Base-by-base conservation (phyloP, 176 grass and related monocot genomes). In the Lolium multiflorum region DNA sequence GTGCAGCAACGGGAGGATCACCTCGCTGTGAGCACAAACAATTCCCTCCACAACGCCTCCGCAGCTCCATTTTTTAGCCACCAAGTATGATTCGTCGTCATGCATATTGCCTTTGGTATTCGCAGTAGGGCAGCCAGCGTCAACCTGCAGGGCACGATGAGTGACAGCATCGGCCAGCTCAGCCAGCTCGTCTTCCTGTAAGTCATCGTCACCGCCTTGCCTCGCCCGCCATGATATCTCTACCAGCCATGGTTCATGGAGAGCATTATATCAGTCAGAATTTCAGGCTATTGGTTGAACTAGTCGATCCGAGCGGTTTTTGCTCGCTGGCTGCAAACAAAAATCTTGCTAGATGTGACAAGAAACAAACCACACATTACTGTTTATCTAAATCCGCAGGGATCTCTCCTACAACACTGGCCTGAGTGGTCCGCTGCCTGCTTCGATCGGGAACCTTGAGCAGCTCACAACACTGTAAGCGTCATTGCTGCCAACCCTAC, bases 341-440 rank as follows among this genome's bases (percentile, higher is more conserved):
- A 55, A 85, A 43, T 43, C 41, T 43, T 43, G 44, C 16, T 64
- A 9, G 24, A 64, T 8, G 50, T 10, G 7, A 75, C 35, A 21
- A 0, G 3, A 63, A 63, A 63, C 9, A 63, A 13, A 13, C 4
- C 4, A 43, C n/a, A 22, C 54, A 54, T 43, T 54, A n/a, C n/a
- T n/a, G n/a, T n/a, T n/a, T n/a, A n/a, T n/a, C n/a, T n/a, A n/a
- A n/a, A n/a, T n/a, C n/a, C n/a, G n/a, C n/a, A n/a, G 90, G 74
- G 90, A 92, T 71, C 18, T 92, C 73, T 92, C 90, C 38, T 87
- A 60, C 90, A 92, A 92, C 87, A 28, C 10, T 21, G 75, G 43
- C 37, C 90, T 92, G 16, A 22, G 21, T 3, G 90, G 90, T 7
- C 16, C 41, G 4, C 16, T 89, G 67, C 87, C 90, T 0, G 79